phyloP scores from a whole-genome alignment of 805 yeast species.

The Spathaspora arborariae region DNA sequence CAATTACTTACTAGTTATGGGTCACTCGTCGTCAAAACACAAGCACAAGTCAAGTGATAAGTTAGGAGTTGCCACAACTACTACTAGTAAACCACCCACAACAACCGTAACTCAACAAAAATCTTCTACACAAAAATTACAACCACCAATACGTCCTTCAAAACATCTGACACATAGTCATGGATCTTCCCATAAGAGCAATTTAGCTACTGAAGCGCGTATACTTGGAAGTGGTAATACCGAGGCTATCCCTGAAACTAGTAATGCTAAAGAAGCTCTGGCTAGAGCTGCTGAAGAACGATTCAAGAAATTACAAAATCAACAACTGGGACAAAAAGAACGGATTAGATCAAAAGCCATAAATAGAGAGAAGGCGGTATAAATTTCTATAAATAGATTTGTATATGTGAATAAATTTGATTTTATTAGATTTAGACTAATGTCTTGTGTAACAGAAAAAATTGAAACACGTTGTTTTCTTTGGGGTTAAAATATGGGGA shows the following conservation, averaged over 20 bases:
- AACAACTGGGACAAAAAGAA: constrained; percentile 22
- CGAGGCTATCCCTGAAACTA: neutral
- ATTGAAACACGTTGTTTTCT: too few relatives aligned
- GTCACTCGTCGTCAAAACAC: neutral
- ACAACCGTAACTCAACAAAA: too few relatives aligned
- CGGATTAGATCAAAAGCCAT: constrained; percentile 21
- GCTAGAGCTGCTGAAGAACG: constrained; percentile 40
- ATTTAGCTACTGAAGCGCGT: neutral
- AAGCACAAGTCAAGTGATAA: neutral
- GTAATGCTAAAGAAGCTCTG: constrained; percentile 25
- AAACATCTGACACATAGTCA: too few relatives aligned
- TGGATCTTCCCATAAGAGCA: neutral
- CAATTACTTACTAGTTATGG: too few relatives aligned
- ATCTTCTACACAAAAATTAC: neutral
- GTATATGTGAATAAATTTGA: too few relatives aligned
- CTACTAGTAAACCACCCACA: too few relatives aligned
- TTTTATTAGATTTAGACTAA: too few relatives aligned
- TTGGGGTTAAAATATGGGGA: constrained; percentile 6
- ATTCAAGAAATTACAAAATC: constrained; percentile 24
- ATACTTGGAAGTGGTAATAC: neutral
- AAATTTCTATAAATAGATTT: too few relatives aligned
- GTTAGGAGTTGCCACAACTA: too few relatives aligned
- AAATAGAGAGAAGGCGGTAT: constrained; percentile 29
- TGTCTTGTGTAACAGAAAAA: too few relatives aligned
- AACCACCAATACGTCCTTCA: neutral